Evolutionary conservation across 2,329 filamentous ascomycete genomes (phyloP).

Genomic region (Aspergillus piperis): DNA sequence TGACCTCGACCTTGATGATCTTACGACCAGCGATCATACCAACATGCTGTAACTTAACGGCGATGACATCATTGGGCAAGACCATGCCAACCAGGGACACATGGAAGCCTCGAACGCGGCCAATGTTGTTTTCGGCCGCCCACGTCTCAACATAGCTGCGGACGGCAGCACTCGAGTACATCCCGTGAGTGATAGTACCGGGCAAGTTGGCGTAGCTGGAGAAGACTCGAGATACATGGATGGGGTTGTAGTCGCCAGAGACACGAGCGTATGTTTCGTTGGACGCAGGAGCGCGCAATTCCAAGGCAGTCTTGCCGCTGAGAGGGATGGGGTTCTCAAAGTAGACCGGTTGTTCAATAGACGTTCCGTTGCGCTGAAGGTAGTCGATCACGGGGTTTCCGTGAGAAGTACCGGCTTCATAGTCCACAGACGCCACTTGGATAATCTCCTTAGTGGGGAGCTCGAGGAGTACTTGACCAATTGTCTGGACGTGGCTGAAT

Average conservation of each 20-base stretch:
- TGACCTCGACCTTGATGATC: conserved; percentile 98
- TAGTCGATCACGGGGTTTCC: conserved; percentile 98
- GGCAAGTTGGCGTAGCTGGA: conserved; percentile 92
- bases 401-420: conserved; percentile 85
- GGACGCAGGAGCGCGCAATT: conserved; percentile 85
- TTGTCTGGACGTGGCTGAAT: conserved; percentile 87
- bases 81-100: conserved; percentile 98
- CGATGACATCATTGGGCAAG: conserved; percentile 89
- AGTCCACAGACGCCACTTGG: conserved; percentile 95
- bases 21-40: conserved; percentile 98
- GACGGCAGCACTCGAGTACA: conserved; percentile 98
- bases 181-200: conserved; percentile 97
- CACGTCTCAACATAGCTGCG: conserved; percentile 96
- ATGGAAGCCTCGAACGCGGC: conserved; percentile 95
- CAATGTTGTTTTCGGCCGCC: conserved; percentile 98
- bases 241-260: conserved; percentile 97
- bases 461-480: conserved; percentile 89
- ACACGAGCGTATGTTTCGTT: conserved; percentile 98
- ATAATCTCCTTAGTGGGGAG: conserved; percentile 96
- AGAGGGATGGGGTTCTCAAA: conserved; percentile 98
- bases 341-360: conserved; percentile 92
- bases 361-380: conserved; percentile 83
- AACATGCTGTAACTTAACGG: conserved; percentile 92
- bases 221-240: conserved; percentile 96
- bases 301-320: conserved; percentile 85